Conservation (phyloP, 805 yeast species). For the Kuraishia capsulata region DNA sequence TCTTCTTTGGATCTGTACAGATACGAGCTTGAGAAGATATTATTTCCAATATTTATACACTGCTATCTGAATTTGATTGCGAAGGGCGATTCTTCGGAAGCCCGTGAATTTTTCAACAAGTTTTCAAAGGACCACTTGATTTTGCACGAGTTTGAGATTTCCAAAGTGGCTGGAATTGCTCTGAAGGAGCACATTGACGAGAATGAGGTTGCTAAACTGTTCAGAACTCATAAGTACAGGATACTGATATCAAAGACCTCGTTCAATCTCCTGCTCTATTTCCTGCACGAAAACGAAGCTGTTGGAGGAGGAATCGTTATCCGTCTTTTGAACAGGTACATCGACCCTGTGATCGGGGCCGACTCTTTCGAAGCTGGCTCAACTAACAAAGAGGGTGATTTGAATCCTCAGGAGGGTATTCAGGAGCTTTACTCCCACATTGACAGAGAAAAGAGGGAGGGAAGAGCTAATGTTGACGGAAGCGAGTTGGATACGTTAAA, state of each 20-base stretch:
- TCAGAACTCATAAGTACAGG: constrained; percentile 62
- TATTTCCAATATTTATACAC: constrained; percentile 92
- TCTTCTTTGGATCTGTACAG: constrained; percentile 84
- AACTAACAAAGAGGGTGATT: constrained; percentile 35
- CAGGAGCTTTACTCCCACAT: constrained; percentile 30
- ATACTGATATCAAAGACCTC: constrained; percentile 76
- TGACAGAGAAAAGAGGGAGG: constrained; percentile 8
- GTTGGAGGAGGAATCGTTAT: constrained; percentile 86
- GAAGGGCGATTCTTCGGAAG: constrained; percentile 49
- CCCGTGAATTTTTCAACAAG: constrained; percentile 67
- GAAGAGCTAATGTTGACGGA: constrained; percentile 1
- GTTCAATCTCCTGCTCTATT: constrained; percentile 73
- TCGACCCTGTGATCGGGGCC: constrained; percentile 40
- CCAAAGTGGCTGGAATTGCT: constrained; percentile 62
- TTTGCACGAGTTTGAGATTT: constrained; percentile 71
- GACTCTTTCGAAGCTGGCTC: constrained; percentile 17
- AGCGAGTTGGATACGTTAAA: constrained; percentile 51
- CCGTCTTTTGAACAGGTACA: constrained; percentile 76
- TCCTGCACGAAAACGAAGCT: constrained; percentile 84
- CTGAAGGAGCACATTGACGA: constrained; percentile 76
- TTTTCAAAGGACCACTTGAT: constrained; percentile 66
- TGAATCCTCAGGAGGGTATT: constrained; percentile 42
- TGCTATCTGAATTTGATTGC: constrained; percentile 71
- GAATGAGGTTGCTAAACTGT: constrained; percentile 72
- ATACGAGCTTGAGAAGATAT: constrained; percentile 73